Evolutionary conservation across 768 basidiomycete species (phyloP).

Genomic region (Calvatia gigantea): DNA sequence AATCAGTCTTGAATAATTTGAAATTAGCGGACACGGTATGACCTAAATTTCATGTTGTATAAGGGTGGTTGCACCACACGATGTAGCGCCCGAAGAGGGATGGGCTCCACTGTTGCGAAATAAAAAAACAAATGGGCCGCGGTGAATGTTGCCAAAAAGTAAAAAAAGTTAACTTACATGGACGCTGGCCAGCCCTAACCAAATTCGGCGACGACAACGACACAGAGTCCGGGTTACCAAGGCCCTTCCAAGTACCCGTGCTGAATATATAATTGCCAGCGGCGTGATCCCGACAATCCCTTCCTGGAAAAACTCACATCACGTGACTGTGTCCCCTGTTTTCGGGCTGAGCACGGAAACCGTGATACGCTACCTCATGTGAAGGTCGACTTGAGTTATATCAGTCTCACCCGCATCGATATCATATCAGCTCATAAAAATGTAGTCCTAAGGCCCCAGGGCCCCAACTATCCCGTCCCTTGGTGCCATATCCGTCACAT

Average conservation of each 20-base stretch:
- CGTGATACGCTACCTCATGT: too few relatives aligned
- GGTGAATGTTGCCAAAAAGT: background rate
- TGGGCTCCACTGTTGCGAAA: slow-evolving; percentile 32
- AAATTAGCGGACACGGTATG: slow-evolving; percentile 12
- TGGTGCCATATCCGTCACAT: too few relatives aligned
- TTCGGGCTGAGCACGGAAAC: too few relatives aligned
- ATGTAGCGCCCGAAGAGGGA: slow-evolving; percentile 33
- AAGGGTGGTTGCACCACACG: slow-evolving; percentile 18
- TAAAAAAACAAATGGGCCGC: background rate
- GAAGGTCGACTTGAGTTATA: too few relatives aligned
- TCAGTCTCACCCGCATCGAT: too few relatives aligned
- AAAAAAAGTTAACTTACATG: background rate
- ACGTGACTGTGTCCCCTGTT: background rate
- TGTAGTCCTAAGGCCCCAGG: too few relatives aligned
- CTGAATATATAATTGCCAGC: too few relatives aligned
- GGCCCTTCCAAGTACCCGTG: too few relatives aligned
- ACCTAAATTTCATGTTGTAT: slow-evolving; percentile 63
- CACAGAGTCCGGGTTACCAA: background rate
- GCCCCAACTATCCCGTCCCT: too few relatives aligned
- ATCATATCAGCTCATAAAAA: too few relatives aligned
- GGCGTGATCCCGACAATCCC: too few relatives aligned
- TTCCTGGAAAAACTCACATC: background rate
- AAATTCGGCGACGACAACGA: too few relatives aligned
- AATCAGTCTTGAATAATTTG: background rate
- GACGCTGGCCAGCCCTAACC: background rate